These are phyloP conservation scores for Lobosporangium transversale DNA, from an alignment of 192 early-diverging fungal genomes.

Conservation along the genomic window DNA sequence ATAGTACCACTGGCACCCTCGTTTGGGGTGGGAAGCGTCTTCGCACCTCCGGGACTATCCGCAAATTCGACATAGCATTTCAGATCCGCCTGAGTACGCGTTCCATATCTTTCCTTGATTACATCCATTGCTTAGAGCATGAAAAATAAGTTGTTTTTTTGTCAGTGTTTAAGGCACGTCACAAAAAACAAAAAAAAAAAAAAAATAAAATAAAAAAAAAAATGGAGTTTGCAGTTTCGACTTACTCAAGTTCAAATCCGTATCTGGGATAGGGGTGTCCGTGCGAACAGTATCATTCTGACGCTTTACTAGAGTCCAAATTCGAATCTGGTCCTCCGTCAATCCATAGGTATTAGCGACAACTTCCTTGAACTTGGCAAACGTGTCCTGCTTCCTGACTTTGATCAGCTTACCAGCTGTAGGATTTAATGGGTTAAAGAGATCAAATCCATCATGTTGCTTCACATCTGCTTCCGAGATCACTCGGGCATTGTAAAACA, in stretches of 20 bases:
- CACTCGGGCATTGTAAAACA: slow-evolving; percentile 71
- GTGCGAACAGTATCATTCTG: slow-evolving; percentile 93
- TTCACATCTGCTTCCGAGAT: slow-evolving; percentile 73
- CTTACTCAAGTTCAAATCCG: slow-evolving; percentile 59
- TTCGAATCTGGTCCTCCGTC: slow-evolving; percentile 65
- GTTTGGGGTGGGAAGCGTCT: slow-evolving; percentile 3
- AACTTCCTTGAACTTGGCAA: slow-evolving; percentile 61
- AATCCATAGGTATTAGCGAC: slow-evolving; percentile 60
- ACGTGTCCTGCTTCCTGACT: slow-evolving; percentile 67
- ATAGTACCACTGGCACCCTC: slow-evolving; percentile 36
- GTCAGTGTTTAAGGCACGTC: too few species aligned
- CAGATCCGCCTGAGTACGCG: slow-evolving; percentile 41
- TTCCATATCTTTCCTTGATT: slow-evolving; percentile 43
- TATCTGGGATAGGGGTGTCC: slow-evolving; percentile 72
- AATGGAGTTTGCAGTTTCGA: not conserved
- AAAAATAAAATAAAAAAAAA: not conserved
- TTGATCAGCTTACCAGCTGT: slow-evolving; percentile 50
- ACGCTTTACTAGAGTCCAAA: slow-evolving; percentile 90
- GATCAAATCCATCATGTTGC: slow-evolving; percentile 86
- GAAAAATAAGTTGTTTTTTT: too few species aligned
- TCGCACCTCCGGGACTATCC: slow-evolving; percentile 18
- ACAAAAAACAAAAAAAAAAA: not conserved
- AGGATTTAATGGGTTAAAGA: slow-evolving; percentile 74
- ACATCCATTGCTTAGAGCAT: slow-evolving; percentile 53
- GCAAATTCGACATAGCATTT: slow-evolving; percentile 53